These are phyloP conservation scores for Glomus cerebriforme DNA, from an alignment of 192 early-diverging fungal species.

Conservation along the genomic window DNA sequence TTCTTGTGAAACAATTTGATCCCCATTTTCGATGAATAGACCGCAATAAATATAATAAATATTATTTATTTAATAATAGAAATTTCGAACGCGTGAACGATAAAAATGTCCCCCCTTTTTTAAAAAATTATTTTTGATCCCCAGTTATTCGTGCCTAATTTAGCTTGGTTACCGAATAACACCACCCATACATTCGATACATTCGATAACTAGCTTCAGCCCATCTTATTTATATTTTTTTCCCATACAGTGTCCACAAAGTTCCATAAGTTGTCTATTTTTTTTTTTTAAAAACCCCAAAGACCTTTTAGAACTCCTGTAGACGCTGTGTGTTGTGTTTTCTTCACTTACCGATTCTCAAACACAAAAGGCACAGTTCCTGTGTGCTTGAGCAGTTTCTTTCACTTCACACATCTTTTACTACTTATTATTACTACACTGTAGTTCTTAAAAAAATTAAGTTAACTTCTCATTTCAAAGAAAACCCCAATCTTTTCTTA, in stretches of 20 bases:
- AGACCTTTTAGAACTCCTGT: background rate
- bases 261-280: background rate
- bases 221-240: background rate
- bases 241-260: background rate
- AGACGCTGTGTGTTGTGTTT: conserved; percentile 12
- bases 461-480: background rate
- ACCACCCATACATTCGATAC: background rate
- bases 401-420: conserved; percentile 12
- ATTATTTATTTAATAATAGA: too few relatives aligned
- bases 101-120: background rate
- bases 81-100: background rate
- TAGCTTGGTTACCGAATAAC: background rate
- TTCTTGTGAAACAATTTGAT: background rate
- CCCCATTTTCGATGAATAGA: background rate
- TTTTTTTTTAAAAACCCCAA: background rate
- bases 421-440: background rate
- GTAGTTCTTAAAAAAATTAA: background rate
- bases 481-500: conserved; percentile 23
- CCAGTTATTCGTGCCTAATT: background rate
- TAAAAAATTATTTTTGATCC: background rate
- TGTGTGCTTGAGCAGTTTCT: conserved; percentile 12
- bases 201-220: background rate
- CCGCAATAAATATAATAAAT: too few relatives aligned
- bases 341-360: conserved; percentile 4
- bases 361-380: conserved; percentile 23